Percentiles rank a stretch among this genome's conserved stretches.
Conservation (phyloP, 345 rosid genomes). For the Noccaea bulbosa region DNA sequence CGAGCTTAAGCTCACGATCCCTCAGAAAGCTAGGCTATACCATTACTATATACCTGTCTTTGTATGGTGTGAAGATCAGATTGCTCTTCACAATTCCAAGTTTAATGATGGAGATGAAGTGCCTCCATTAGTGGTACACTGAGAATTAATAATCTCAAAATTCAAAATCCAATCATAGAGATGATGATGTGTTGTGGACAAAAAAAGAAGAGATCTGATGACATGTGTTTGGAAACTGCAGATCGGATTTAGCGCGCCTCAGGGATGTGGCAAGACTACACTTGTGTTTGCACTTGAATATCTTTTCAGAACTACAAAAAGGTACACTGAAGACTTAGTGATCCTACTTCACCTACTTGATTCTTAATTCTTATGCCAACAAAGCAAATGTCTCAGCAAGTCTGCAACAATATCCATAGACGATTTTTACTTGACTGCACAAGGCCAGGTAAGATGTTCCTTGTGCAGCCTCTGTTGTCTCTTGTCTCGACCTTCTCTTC, state of each 20-base stretch:
- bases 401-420: slow-evolving; percentile 87
- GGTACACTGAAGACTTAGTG: slow-evolving; percentile 47
- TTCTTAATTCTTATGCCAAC: not conserved
- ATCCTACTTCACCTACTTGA: no score
- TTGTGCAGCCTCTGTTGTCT: no score
- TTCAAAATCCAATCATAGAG: slow-evolving; percentile 8
- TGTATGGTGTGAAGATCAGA: slow-evolving; percentile 91
- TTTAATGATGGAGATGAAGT: slow-evolving; percentile 72
- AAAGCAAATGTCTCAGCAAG: slow-evolving; percentile 55
- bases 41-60: slow-evolving; percentile 95
- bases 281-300: slow-evolving; percentile 93
- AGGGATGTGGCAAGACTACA: slow-evolving; percentile 99
- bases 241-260: slow-evolving; percentile 98
- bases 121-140: slow-evolving; percentile 88
- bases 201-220: slow-evolving; percentile 12
- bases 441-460: slow-evolving; percentile 67
- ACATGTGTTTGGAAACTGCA: slow-evolving; percentile 42
- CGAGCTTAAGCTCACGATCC: slow-evolving; percentile 63
- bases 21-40: slow-evolving; percentile 80
- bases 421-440: slow-evolving; percentile 90
- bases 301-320: slow-evolving; percentile 75
- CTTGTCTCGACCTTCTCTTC: slow-evolving; percentile 17
- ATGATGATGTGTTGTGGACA: not conserved
- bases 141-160: not conserved
- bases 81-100: slow-evolving; percentile 64